Base-by-base conservation (phyloP, 108 stramenopile species). In the Pseudonitzschia multiseries region DNA sequence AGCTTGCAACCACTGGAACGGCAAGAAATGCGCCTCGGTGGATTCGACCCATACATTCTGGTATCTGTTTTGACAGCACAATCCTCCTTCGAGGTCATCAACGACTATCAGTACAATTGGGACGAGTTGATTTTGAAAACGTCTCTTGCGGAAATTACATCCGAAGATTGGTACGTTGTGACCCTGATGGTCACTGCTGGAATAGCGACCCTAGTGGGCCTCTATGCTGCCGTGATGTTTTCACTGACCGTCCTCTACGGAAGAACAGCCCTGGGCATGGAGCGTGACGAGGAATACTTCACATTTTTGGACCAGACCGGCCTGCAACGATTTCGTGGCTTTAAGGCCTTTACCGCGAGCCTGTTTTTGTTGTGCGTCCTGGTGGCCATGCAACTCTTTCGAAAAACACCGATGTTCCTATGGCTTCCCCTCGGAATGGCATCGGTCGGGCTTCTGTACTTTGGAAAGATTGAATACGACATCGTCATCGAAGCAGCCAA, bases 221-320 rank as follows among this genome's bases (percentile, higher is more conserved):
- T 65, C 15, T 71, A 77, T 28, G 53, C 76, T 9, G 71, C 76
- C 46, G 62, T 77, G 24, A 52, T 71, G 32, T 77, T 77, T 66
- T 60, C 53, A 0, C 36, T 77, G 31, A 44, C 43, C 18, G 54
- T 72, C 20, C 44, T 77, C 17, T 77, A 77, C 43, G 65, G 53
- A 24, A 77, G 71, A 56, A 66, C 76, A 8, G 70, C 76, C 50
- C 48, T 77, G 51, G 76, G 76, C 20, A 12, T 57, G 71, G 20
- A 61, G 13, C 32, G n/a, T 14, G 71, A 71, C 41, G 42, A 5
- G 17, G 59, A 22, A 15, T 71, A 61, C 57, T 9, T 36, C 2
- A 8, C 0, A 15, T 61, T 71, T 71, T 28, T 71, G 42, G 57
- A 61, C n/a, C 4, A 27, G 32, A 59, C 57, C 18, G 57, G 27